Base-by-base conservation (phyloP, 768 basidiomycete genomes). In the Hericium alpestre region DNA sequence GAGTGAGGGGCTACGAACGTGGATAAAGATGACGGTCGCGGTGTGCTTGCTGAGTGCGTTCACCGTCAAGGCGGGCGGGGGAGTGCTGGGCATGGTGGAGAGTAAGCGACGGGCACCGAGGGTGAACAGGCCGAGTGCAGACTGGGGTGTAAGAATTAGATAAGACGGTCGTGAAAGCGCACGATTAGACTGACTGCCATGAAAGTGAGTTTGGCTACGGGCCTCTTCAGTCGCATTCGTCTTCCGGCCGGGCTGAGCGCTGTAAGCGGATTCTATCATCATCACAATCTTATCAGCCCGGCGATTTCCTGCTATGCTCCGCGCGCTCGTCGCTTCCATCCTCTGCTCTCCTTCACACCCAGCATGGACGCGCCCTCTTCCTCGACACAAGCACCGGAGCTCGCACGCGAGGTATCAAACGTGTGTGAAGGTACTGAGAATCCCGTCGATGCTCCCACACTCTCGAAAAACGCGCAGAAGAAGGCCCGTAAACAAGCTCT, bases 1-100 rank as follows among this genome's bases (percentile, higher is more conserved):
- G 32, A 32, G 53, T 22, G 32, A 50, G 37, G 20, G 22, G 16
- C 11, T 23, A 70, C 87, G 64, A 68, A 92, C 92, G 78, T 96
- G 93, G 41, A 92, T 72, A 69, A 95, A 92, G 65, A 95, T 86
- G 61, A 95, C 81, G 0, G 90, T 93, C 8, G 90, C 89, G 8
- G 88, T 84, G 70, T 95, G 93, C 61, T 78, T 82, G 40, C 73
- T 65, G 43, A 73, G 65, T 11, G 89, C 75, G 39, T 56, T 23
- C 47, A 62, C n/a, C 4, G 55, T 39, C 20, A 62, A 52, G 6
- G 55, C 27, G 25, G n/a, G 27, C 7, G 47, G 61, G 20, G 47
- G 4, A 10, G 7, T n/a, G 11, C 10, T 40, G 25, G 56, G 40
- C 61, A 62, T 62, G 25, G 38, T 37, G 13, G 54, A 43, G 9